These are phyloP conservation scores for Rosellinia necatrix DNA, from an alignment of 2,329 filamentous ascomycete genomes.

Conservation along the genomic window DNA sequence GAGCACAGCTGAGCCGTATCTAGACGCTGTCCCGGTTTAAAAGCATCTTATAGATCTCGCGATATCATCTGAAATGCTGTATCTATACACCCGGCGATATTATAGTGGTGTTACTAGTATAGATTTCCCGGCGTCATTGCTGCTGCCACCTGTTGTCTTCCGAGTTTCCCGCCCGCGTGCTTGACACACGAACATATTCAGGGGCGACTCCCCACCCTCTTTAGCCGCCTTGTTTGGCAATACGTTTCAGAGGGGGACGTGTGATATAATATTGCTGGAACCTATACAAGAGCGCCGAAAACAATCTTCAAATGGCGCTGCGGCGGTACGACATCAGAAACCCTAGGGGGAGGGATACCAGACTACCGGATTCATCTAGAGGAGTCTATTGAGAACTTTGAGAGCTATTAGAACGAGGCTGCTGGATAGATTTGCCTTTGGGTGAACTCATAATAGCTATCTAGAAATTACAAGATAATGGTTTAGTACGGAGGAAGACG, in stretches of 20 bases:
- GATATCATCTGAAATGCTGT: not conserved
- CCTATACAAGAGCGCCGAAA: not conserved
- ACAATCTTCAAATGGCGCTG: not conserved
- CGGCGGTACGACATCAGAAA: not conserved
- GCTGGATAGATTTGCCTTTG: no score
- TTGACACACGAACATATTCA: constrained; percentile 21
- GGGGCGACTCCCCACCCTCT: constrained; percentile 3
- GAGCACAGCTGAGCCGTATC: not conserved
- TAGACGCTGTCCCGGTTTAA: not conserved
- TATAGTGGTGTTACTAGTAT: not conserved
- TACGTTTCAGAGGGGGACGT: not conserved
- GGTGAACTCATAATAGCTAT: no score
- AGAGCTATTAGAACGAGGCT: no score
- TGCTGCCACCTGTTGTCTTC: not conserved
- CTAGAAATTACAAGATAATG: no score
- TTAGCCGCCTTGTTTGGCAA: constrained; percentile 14
- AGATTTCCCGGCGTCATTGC: constrained; percentile 4
- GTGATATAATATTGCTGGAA: not conserved
- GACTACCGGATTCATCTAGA: not conserved
- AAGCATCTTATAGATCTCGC: not conserved
- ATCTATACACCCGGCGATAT: not conserved
- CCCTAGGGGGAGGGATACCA: no score
- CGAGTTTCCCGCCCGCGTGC: constrained; percentile 5
- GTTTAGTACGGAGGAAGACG: no score
- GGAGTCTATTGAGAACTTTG: no score